Evolutionary conservation across 768 basidiomycete species (phyloP), one percentile per base, ranked within the genome.

Genomic region (Collybia sp.): DNA sequence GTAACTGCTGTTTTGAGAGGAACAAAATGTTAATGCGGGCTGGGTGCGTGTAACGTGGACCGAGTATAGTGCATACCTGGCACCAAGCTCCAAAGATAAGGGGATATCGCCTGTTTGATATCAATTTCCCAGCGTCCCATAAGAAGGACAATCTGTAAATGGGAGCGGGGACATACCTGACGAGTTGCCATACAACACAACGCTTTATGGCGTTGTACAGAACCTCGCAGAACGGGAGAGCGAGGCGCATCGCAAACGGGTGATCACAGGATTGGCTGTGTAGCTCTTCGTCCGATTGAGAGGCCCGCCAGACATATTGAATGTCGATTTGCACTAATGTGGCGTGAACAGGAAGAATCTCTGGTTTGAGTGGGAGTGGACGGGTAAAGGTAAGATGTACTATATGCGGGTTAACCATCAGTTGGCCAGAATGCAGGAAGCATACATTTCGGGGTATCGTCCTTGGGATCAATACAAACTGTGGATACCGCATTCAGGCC

Each of bases 41-140:
- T 41, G 48, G 40, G 43, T 20, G 13, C 25, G 32, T 41, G 39
- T 38, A 47, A 44, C 44, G 47, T 50, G 40, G 45, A 37, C 43
- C 10, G 17, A 15, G 18, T 36, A 40, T 13, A 35, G 59, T 15
- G 30, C 62, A 45, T 67, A 83, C 87, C 69, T 73, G 72, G 57
- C 72, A 69, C 80, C 81, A 82, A 19, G 70, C 62, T 2, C 88
- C 88, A 59, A 90, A 91, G 46, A 89, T 76, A 33, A 88, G 68
- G 16, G 88, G 88, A 64, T 89, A 88, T 2, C 81, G 80, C 55
- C 88, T 90, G 53, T 31, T 16, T 44, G 33, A 37, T 10, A 41
- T 17, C 15, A 25, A 25, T 3, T 8, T 25, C 25, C 25, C 25
- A 25, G 25, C 8, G 3, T 25, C 8, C 8, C 25, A 25, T n/a